Percentiles rank a stretch among this genome's conserved stretches.
Conservation (phyloP, 2,329 filamentous ascomycete species). For the Coniella lustricola region DNA sequence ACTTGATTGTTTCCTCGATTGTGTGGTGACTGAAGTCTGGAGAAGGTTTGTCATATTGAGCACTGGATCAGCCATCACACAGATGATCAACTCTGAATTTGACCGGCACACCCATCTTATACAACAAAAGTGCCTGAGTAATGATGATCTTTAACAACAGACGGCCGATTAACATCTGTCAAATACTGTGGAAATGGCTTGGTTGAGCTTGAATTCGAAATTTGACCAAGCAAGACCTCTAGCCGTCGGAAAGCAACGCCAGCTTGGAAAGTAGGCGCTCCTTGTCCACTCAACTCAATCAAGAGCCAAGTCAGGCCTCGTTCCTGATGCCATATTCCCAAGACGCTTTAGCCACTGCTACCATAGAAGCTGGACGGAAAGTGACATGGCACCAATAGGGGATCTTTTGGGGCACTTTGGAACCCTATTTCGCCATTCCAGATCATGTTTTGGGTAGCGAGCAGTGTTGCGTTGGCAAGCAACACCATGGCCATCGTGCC, state of each 20-base stretch:
- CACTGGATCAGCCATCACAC: too few relatives aligned
- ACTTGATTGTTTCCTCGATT: not conserved
- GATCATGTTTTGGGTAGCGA: slow-evolving; percentile 70
- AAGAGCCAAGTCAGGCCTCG: slow-evolving; percentile 13
- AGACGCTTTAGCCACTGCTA: slow-evolving; percentile 10
- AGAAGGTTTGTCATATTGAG: too few relatives aligned
- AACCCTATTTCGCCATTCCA: slow-evolving; percentile 66
- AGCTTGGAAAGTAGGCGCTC: slow-evolving; percentile 13
- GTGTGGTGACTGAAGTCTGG: too few relatives aligned
- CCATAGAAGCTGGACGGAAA: slow-evolving; percentile 4
- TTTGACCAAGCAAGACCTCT: slow-evolving; percentile 11
- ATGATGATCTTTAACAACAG: too few relatives aligned
- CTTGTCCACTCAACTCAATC: slow-evolving; percentile 12
- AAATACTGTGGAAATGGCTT: slow-evolving; percentile 10
- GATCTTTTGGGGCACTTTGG: slow-evolving; percentile 28
- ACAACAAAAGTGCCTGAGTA: too few relatives aligned
- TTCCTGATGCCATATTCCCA: slow-evolving; percentile 16
- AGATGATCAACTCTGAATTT: too few relatives aligned
- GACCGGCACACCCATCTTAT: too few relatives aligned
- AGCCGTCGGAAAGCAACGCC: slow-evolving; percentile 12
- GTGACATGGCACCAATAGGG: slow-evolving; percentile 15
- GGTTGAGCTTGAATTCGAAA: slow-evolving; percentile 4
- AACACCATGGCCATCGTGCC: slow-evolving; percentile 63
- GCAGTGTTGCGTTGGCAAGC: slow-evolving; percentile 56
- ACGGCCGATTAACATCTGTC: slow-evolving; percentile 9